Evolutionary conservation across 2,329 filamentous ascomycete genomes (phyloP), one percentile per base, ranked within the genome.

Genomic region (Metarhizium album): DNA sequence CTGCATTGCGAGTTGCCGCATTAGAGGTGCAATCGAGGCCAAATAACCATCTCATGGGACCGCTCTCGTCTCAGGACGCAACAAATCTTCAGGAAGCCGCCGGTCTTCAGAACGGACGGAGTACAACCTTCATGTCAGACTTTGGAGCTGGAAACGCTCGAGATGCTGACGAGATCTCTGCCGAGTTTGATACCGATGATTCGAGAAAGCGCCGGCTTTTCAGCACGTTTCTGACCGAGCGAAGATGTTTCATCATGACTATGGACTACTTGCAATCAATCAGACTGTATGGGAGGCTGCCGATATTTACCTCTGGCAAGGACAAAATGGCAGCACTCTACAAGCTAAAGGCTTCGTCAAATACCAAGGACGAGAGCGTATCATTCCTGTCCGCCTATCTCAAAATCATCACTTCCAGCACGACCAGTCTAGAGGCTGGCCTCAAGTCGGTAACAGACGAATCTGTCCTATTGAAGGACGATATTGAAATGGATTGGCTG

Each of bases 11-110:
- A 53, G 75, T 95, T 42, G 84, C 84, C 2, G 72, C 94, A 6
- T 70, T 93, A 45, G 93, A 97, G 74, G 87, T 86, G 74, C 91
- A 97, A 68, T 80, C 79, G 56, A 81, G 89, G 35, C 74, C 89
- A n/a, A 75, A 80, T n/a, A 75, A 76, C 45, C 83, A 90, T 59
- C 76, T 96, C 1, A 74, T 82, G 42, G 79, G 78, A 14, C 80
- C 82, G 1, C 80, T 91, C 51, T 89, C 87, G 0, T 82, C 84
- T 45, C 87, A 93, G 58, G 88, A 94, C 71, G 74, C 82, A 16
- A 76, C 83, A 51, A 90, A 87, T 60, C 70, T 94, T 45, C 83
- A 86, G 60, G 85, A 86, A 59, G 86, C 86, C 16, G 79, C 84
- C 13, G 85, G 84, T 20, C 74, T 81, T 27, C 79, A 78, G 52